Base-by-base conservation (phyloP, 179 eudicot species). In the Beta macrorhiza region DNA sequence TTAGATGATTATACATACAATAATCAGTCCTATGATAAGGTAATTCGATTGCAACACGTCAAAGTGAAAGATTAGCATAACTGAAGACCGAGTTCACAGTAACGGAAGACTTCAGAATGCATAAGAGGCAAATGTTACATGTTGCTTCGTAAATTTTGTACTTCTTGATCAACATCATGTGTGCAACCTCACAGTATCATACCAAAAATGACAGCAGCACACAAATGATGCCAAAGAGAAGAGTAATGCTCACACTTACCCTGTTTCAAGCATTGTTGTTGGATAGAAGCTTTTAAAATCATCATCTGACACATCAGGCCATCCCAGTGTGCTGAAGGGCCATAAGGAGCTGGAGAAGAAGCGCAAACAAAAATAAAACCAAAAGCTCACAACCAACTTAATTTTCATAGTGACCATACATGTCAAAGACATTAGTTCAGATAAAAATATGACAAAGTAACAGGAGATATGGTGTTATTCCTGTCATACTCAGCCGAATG, bases 301-400 rank as follows among this genome's bases (percentile, higher is more conserved):
- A 81, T 94, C 93, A 8, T 92, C 90, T 72, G 91, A 90, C 63
- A 77, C 86, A 81, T 96, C 96, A 77, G 99, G 99, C 99, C 99
- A 96, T 83, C 99, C 99, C 78, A 96, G 89, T 71, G 98, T 94
- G 82, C 98, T 94, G 90, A 96, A 92, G 79, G 99, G 99, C 98
- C 98, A 96, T 77, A 96, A 83, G 20, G 97, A 88, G 78, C 99
- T 96, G 84, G 76, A 83, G 20, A 82, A 19, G 75, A 83, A 83
- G 67, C 19, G 42, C 42, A 80, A 67, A 57, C 42, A 78, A 77
- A 81, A 59, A 52, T 77, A 64, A 74, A 57, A 16, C 17, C 42
- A 75, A 49, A 74, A 75, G 22, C 53, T 58, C 32, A 75, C 12
- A 13, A 12, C 17, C 3, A 45, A 17, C 7, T 70, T 7, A 17